Evolutionary conservation across 2,329 filamentous ascomycete genomes (phyloP).

Genomic region (Alternaria brassicae): DNA sequence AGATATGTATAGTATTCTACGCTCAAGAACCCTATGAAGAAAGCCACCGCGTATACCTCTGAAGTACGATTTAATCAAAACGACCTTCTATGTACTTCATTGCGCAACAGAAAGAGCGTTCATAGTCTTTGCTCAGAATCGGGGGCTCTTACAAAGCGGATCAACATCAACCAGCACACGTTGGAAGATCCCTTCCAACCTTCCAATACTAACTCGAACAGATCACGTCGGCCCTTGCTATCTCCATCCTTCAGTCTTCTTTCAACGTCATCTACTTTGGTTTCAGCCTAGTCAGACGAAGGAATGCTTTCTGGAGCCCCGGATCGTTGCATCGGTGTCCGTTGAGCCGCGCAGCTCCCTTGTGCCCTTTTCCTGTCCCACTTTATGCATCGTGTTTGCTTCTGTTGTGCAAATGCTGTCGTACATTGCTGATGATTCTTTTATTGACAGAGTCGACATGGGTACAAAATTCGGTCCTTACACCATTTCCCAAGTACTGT

Average conservation of each 20-base stretch:
- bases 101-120: background rate
- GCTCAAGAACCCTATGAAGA: no score
- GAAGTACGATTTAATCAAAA: no score
- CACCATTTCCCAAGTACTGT: background rate
- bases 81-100: no score
- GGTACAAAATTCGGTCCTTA: background rate
- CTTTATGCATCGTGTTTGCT: background rate
- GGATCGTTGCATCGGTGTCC: background rate
- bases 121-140: background rate
- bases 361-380: background rate
- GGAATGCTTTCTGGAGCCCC: background rate
- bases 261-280: background rate
- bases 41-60: no score
- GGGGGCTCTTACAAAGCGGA: background rate
- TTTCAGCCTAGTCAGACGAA: background rate
- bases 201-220: background rate
- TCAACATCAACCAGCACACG: background rate
- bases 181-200: background rate
- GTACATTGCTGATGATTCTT: conserved; percentile 2
- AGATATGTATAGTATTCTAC: no score
- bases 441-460: background rate
- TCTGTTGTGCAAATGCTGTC: background rate
- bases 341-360: background rate
- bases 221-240: background rate
- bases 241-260: background rate